Percentiles rank a stretch among this genome's conserved stretches.
Conservation (phyloP, 345 rosid genomes). For the Bruguiera sexangula region DNA sequence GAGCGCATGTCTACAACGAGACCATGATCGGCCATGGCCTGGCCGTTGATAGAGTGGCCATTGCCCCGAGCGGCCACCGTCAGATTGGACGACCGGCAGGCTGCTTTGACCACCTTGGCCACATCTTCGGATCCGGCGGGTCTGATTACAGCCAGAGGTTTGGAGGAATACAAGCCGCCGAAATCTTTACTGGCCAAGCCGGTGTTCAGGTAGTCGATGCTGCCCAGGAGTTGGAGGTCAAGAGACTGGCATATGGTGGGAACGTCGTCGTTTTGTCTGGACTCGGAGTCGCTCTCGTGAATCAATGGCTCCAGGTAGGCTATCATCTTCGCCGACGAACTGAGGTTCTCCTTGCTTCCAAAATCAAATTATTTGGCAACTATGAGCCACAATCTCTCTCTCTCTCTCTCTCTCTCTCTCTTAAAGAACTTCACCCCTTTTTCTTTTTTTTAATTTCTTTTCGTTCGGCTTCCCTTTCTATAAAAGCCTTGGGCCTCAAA, state of each 20-base stretch:
- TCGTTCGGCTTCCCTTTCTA: not conserved
- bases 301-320: slow-evolving; percentile 65
- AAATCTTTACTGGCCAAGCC: slow-evolving; percentile 61
- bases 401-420: not conserved
- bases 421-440: not conserved
- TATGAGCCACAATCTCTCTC: not conserved
- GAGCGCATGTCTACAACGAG: slow-evolving; percentile 81
- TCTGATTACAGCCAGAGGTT: slow-evolving; percentile 59
- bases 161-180: slow-evolving; percentile 64
- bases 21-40: slow-evolving; percentile 84
- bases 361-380: too few species aligned
- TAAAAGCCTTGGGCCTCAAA: not conserved
- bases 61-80: slow-evolving; percentile 96
- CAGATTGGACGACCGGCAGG: slow-evolving; percentile 45
- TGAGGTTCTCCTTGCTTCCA: too few species aligned
- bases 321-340: slow-evolving; percentile 46
- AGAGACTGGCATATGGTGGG: slow-evolving; percentile 43
- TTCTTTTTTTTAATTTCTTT: not conserved
- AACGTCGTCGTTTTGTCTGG: slow-evolving; percentile 37
- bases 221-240: slow-evolving; percentile 43
- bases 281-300: slow-evolving; percentile 66
- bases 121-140: slow-evolving; percentile 69
- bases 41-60: slow-evolving; percentile 97
- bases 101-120: slow-evolving; percentile 47
- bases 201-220: slow-evolving; percentile 33